Evolutionary conservation across 2,329 filamentous ascomycete genomes (phyloP).

Genomic region (Beauveria brongniartii): DNA sequence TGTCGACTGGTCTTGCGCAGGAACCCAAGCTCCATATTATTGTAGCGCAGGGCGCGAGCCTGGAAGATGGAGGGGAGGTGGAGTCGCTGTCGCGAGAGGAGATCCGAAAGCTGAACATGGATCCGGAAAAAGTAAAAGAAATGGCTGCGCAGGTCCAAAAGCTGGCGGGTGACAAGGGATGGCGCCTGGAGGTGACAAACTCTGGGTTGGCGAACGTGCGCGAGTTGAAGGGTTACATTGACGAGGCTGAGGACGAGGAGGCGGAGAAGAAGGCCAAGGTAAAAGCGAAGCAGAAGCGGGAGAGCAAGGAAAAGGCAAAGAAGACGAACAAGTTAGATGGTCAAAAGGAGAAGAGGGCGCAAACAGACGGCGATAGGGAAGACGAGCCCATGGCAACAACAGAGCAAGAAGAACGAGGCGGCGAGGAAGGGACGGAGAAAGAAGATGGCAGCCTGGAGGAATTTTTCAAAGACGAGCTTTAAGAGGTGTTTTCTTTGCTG

Average conservation of each 20-base stretch:
- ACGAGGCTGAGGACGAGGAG: conserved; percentile 20
- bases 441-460: conserved; percentile 40
- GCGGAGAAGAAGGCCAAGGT: conserved; percentile 1
- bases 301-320: conserved; percentile 11
- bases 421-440: conserved; percentile 13
- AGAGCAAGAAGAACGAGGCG: background rate
- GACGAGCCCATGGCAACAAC: conserved; percentile 20
- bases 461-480: conserved; percentile 47
- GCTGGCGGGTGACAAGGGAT: conserved; percentile 61
- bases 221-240: conserved; percentile 62
- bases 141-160: conserved; percentile 61
- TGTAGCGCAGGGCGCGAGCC: conserved; percentile 35
- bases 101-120: conserved; percentile 58
- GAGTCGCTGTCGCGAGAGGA: conserved; percentile 57
- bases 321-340: conserved; percentile 6
- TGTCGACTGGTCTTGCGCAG: conserved; percentile 17
- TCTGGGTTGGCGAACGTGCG: conserved; percentile 44
- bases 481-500: conserved; percentile 11
- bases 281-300: conserved; percentile 3
- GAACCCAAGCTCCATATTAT: conserved; percentile 26
- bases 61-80: conserved; percentile 53
- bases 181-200: conserved; percentile 76
- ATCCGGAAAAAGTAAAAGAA: conserved; percentile 58
- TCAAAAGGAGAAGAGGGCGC: background rate
- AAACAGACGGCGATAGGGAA: conserved; percentile 10